Evolutionary conservation across 2,329 filamentous ascomycete species (phyloP).

Genomic region (Venturia carpophila): DNA sequence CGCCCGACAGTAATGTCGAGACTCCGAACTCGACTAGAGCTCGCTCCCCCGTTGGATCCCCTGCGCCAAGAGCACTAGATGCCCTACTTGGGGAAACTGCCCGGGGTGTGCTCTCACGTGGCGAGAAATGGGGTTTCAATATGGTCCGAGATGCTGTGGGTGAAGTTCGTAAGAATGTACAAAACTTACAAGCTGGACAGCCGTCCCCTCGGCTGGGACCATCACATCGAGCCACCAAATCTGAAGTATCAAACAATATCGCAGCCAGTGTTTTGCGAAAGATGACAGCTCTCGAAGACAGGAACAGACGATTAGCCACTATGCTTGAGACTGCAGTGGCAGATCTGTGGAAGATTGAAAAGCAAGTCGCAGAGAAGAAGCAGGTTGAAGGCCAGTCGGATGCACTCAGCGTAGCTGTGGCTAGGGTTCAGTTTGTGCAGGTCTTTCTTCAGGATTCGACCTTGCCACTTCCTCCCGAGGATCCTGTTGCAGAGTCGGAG

Average conservation of each 20-base stretch:
- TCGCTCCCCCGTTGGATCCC: conserved; percentile 16
- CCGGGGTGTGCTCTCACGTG: conserved; percentile 62
- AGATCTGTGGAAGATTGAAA: conserved; percentile 54
- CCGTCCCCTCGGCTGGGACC: conserved; percentile 22
- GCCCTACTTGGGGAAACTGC: conserved; percentile 68
- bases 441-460: conserved; percentile 42
- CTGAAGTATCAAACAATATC: conserved; percentile 33
- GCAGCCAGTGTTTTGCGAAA: conserved; percentile 31
- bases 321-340: conserved; percentile 61
- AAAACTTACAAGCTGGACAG: not conserved
- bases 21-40: conserved; percentile 11
- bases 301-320: conserved; percentile 58
- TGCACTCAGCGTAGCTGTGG: conserved; percentile 40
- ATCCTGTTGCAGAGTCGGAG: not conserved
- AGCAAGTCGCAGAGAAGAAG: conserved; percentile 38
- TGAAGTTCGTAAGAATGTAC: conserved; percentile 68
- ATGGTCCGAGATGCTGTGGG: conserved; percentile 74
- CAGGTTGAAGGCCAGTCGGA: conserved; percentile 30
- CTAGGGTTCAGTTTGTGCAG: conserved; percentile 44
- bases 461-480: conserved; percentile 32
- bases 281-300: conserved; percentile 46
- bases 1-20: conserved; percentile 9
- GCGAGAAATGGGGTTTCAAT: conserved; percentile 72
- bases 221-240: conserved; percentile 24
- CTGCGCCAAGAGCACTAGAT: conserved; percentile 43